Evolutionary conservation across 2,329 filamentous ascomycete genomes (phyloP), one percentile per base, ranked within the genome.

Genomic region (Sporothrix euskadiensis): DNA sequence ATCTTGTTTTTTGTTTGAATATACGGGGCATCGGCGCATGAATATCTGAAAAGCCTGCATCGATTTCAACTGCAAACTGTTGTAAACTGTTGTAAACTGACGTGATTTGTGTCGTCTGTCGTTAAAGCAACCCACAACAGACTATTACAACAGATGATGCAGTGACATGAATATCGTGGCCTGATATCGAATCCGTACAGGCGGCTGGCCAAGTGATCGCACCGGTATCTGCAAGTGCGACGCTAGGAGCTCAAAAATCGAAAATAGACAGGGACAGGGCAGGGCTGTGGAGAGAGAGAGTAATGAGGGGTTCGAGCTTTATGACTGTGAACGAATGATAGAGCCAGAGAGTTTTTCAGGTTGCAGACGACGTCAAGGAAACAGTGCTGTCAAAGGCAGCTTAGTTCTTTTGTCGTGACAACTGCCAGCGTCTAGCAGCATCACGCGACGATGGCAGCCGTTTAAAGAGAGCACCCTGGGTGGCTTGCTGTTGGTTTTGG

Each of bases 141-240:
- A 14, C 41, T 12, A 47, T 47, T 41, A 10, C 39, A 41, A 47
- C 10, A 6, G 44, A 49, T 19, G 44, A 49, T 19, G 19, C 44
- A 19, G 44, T 49, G 44, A 14, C 44, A 49, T 49, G 19, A 35
- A 19, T n/a, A n/a, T 59, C 30, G 30, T n/a, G 19, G 5, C 30
- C 35, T 35, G 56, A 32, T 16, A 32, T 35, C 56, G 54, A 57
- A 57, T 32, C 32, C 26, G 26, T 19, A 32, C 54, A 16, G 56
- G 30, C 56, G 30, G 30, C 56, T 35, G 56, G 30, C 32, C 59
- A 65, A 26, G 10, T 16, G 19, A 59, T 35, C 30, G 32, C 59
- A 16, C 59, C 56, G 44, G 44, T 49, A 65, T 44, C 59, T 65
- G 59, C 59, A 65, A 65, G 35, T 26, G 59, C n/a, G 35, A 65